These are phyloP conservation scores for Cordyceps farinosa DNA, from an alignment of 2,329 filamentous ascomycete genomes.

Conservation along the genomic window DNA sequence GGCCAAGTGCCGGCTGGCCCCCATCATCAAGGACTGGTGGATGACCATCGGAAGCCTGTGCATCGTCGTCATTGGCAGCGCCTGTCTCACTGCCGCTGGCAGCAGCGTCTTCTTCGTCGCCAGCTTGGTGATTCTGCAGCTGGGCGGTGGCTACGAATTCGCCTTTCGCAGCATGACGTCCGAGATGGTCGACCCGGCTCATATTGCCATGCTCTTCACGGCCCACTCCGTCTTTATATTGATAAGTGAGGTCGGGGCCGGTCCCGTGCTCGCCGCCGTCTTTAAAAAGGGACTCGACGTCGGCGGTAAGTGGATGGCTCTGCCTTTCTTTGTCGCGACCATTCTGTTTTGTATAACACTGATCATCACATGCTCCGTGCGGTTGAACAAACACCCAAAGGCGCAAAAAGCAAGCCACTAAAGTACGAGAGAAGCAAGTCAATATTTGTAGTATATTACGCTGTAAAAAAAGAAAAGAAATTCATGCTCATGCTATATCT, in stretches of 20 bases:
- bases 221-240: conserved; percentile 1
- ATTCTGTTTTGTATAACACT: not conserved
- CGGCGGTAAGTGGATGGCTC: conserved; percentile 7
- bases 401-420: not conserved
- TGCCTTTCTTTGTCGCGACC: conserved; percentile 8
- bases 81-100: not conserved
- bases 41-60: conserved; percentile 3
- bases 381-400: not conserved
- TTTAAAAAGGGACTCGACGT: not conserved
- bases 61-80: not conserved
- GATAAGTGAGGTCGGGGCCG: not conserved
- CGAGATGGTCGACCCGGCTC: conserved; percentile 6
- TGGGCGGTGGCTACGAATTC: conserved; percentile 6
- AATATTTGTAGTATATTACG: not conserved
- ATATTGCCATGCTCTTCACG: conserved; percentile 13
- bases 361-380: conserved; percentile 1
- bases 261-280: conserved; percentile 3
- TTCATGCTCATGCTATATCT: not conserved
- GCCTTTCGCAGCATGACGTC: conserved; percentile 12
- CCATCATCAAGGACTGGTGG: conserved; percentile 14
- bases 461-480: not conserved
- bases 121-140: conserved; percentile 3
- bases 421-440: not conserved
- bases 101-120: conserved; percentile 5
- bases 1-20: not conserved